These are phyloP conservation scores for Auriscalpium vulgare DNA, from an alignment of 768 basidiomycete genomes.

Conservation along the genomic window DNA sequence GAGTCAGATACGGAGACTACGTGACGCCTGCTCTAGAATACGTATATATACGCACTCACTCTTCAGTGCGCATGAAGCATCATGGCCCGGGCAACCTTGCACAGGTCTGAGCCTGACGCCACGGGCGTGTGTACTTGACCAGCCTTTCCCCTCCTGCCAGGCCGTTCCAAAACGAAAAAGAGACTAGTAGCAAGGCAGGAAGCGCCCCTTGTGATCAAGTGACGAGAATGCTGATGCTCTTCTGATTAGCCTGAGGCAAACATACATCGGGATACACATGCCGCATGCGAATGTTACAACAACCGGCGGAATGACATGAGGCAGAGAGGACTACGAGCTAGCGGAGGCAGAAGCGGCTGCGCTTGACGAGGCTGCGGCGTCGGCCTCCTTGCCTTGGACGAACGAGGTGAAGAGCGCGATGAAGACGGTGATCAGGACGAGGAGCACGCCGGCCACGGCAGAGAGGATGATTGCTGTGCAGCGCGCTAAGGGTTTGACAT, in stretches of 20 bases:
- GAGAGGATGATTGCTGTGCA: conserved; percentile 2
- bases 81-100: too few relatives aligned
- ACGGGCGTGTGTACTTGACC: too few relatives aligned
- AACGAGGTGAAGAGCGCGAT: conserved; percentile 15
- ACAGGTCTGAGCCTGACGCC: too few relatives aligned
- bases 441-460: background rate
- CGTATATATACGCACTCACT: too few relatives aligned
- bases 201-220: background rate
- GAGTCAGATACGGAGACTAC: too few relatives aligned
- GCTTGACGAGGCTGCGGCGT: conserved; percentile 2
- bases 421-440: conserved; percentile 7
- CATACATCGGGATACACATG: too few relatives aligned
- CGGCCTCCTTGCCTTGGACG: conserved; percentile 6
- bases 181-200: too few relatives aligned
- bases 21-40: too few relatives aligned
- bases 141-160: too few relatives aligned
- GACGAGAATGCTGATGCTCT: background rate
- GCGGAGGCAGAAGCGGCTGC: conserved; percentile 6
- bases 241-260: background rate
- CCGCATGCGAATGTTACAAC: too few relatives aligned
- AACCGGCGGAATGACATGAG: background rate
- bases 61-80: too few relatives aligned
- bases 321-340: background rate
- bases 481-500: background rate
- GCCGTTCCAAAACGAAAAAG: too few relatives aligned